These are phyloP conservation scores for Scheffersomyces segobiensis DNA, from an alignment of 1,139 yeast genomes.

Conservation along the genomic window DNA sequence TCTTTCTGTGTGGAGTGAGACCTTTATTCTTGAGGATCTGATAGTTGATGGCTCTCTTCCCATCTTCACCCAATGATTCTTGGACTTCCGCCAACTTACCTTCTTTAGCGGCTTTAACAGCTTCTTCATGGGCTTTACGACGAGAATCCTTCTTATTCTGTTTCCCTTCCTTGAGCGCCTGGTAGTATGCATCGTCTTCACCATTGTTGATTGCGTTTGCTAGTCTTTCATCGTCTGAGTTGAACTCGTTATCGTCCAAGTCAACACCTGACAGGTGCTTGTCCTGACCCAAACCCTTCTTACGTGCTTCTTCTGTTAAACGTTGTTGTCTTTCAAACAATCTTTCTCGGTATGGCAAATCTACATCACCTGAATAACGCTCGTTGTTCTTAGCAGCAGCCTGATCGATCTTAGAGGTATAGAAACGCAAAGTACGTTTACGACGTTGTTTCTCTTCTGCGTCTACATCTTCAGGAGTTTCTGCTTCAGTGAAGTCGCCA, in stretches of 20 bases:
- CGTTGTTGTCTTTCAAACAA: conserved; percentile 86
- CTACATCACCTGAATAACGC: conserved; percentile 77
- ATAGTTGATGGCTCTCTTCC: conserved; percentile 92
- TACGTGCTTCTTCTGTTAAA: conserved; percentile 81
- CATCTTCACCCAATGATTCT: conserved; percentile 69
- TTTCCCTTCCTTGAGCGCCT: conserved; percentile 50
- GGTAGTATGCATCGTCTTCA: conserved; percentile 47
- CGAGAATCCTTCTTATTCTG: conserved; percentile 52
- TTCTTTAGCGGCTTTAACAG: conserved; percentile 78
- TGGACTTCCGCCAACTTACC: conserved; percentile 76
- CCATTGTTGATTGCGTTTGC: conserved; percentile 42
- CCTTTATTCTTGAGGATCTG: conserved; percentile 96
- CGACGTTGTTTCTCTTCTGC: conserved; percentile 82
- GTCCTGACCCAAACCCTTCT: conserved; percentile 65
- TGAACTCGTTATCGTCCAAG: conserved; percentile 51
- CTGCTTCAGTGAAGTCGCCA: conserved; percentile 64
- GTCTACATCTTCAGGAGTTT: conserved; percentile 71
- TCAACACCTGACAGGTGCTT: conserved; percentile 53
- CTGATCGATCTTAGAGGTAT: conserved; percentile 94
- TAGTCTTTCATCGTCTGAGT: conserved; percentile 47
- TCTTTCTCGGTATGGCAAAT: conserved; percentile 90
- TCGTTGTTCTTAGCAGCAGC: conserved; percentile 59
- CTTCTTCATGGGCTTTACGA: conserved; percentile 66
- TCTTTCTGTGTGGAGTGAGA: conserved; percentile 86
- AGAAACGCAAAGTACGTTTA: conserved; percentile 85